These are phyloP conservation scores for Epichloe amarillans DNA, from an alignment of 2,329 filamentous ascomycete genomes.

Conservation along the genomic window DNA sequence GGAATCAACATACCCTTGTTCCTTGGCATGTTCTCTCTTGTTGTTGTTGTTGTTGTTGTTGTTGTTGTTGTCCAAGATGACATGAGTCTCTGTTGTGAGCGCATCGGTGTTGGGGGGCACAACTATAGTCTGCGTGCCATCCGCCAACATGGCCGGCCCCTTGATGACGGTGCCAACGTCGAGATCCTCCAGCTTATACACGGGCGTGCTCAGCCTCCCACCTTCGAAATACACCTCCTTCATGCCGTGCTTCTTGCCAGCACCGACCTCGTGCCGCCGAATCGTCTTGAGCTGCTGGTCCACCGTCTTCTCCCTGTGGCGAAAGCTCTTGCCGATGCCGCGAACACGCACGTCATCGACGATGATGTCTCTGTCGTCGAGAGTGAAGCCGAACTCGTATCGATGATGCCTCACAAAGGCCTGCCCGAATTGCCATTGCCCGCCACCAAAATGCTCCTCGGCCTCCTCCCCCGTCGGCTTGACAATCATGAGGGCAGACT, in stretches of 20 bases:
- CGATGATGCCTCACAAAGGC: conserved; percentile 81
- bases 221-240: conserved; percentile 74
- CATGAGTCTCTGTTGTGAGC: conserved; percentile 70
- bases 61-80: conserved; percentile 65
- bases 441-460: conserved; percentile 43
- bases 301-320: conserved; percentile 66
- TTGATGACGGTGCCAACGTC: conserved; percentile 56
- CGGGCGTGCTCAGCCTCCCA: conserved; percentile 61
- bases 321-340: conserved; percentile 79
- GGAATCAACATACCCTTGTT: conserved; percentile 12
- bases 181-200: conserved; percentile 71
- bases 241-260: conserved; percentile 49
- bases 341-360: conserved; percentile 81
- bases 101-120: conserved; percentile 70
- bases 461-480: conserved; percentile 54
- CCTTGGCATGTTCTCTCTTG: conserved; percentile 36
- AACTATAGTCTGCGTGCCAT: conserved; percentile 84
- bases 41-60: conserved; percentile 52
- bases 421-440: conserved; percentile 70
- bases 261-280: conserved; percentile 41
- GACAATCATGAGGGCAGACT: conserved; percentile 81
- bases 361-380: conserved; percentile 74
- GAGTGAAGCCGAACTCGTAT: conserved; percentile 85
- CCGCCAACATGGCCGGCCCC: conserved; percentile 77
- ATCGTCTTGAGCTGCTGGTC: conserved; percentile 69